Evolutionary conservation across 177 flowering plant species (phyloP), one percentile per base, ranked within the genome.

Genomic region (Telopea speciosissima): DNA sequence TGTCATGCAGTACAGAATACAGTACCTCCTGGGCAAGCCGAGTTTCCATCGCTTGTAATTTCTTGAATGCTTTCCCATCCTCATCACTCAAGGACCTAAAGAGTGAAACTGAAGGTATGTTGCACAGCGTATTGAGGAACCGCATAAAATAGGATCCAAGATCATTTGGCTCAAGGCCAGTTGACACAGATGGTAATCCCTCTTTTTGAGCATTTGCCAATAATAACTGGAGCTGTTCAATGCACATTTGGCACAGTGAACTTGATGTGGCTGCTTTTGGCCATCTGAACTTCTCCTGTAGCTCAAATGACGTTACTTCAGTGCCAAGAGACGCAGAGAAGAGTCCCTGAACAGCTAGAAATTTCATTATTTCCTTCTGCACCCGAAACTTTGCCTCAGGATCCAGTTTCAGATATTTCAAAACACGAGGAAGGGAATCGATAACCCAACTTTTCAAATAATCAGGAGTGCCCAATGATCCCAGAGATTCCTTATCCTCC

Each of bases 261-360:
- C 78, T 86, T 6, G 97, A 90, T n/a, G 87, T 85, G 66, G 97
- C 85, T 40, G 78, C 83, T 74, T 88, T 93, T 66, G 98, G 98
- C 98, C 98, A 93, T 74, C 80, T 85, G 74, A 96, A 89, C 78
- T 87, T 96, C 81, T 96, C 96, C 63, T 91, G 84, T 77, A 96
- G 78, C 71, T 91, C 98, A 82, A 96, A 93, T 44, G 98, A 93
- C 21, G 97, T 93, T 66, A 96, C 95, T 79, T 93, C 99, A 16
- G 89, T 83, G 56, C 99, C 98, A 76, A 96, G 92, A 74, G 98
- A 88, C 14, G 98, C 87, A 79, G 91, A 84, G 71, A 96, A 96
- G 26, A 96, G 76, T 54, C 99, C 98, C 76, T 96, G 98, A 70
- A 96, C 95, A 67, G 98, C 86, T 60, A 96, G 77, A 75, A 96